Conservation (phyloP, 495 filamentous ascomycete genomes). For the Aspergillus steynii region DNA sequence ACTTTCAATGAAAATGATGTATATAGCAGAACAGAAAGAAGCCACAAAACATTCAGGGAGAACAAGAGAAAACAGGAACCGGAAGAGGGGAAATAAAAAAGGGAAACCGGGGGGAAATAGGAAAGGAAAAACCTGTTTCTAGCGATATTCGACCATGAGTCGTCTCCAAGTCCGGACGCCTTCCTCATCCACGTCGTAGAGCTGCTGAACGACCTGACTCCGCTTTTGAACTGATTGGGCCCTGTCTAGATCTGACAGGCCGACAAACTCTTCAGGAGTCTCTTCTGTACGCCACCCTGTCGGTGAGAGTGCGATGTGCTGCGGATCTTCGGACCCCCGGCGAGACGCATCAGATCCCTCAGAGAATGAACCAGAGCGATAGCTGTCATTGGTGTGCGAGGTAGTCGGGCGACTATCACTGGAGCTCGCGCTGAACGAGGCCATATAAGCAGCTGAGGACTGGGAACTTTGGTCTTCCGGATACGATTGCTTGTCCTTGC, state of each 20-base stretch:
- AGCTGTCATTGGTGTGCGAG: conserved; percentile 8
- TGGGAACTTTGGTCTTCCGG: not conserved
- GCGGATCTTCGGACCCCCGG: conserved; percentile 9
- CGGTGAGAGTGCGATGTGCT: conserved; percentile 11
- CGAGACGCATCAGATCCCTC: conserved; percentile 11
- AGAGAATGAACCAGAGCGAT: conserved; percentile 4
- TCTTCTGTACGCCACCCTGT: conserved; percentile 12
- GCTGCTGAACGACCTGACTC: conserved; percentile 27
- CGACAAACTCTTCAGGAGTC: conserved; percentile 11
- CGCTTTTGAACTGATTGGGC: conserved; percentile 23
- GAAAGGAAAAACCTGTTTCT: conserved; percentile 11
- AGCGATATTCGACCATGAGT: conserved; percentile 40
- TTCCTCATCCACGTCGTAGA: conserved; percentile 33
- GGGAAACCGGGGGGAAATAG: not conserved
- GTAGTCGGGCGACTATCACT: conserved; percentile 8
- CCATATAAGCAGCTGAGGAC: not conserved
- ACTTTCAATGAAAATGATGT: not conserved
- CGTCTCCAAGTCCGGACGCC: conserved; percentile 37
- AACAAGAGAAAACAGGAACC: not conserved
- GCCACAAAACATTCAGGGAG: not conserved
- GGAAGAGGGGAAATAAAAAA: not conserved
- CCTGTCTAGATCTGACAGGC: conserved; percentile 10
- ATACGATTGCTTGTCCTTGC: conserved; percentile 10
- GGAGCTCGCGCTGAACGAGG: conserved; percentile 3
- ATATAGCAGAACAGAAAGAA: not conserved